Evolutionary conservation across 1,284 basidiomycete genomes (phyloP), one percentile per base, ranked within the genome.

Genomic region (Chalciporus piperatoides): DNA sequence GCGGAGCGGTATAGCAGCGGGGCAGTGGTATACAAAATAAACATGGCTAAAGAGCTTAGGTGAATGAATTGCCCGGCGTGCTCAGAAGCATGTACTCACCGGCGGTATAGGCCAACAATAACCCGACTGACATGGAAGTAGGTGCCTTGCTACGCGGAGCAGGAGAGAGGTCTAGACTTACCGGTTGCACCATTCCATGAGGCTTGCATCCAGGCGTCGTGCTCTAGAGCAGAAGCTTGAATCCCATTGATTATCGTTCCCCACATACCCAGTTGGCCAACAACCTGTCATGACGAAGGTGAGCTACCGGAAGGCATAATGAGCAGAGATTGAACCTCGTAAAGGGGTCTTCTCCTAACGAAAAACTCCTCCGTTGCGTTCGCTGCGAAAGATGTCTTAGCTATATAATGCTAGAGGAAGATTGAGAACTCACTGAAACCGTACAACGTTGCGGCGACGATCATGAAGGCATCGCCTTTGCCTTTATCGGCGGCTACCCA

Each of bases 321-420:
- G 9, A 38, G 10, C 21, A 15, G 27, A 17, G n/a, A 25, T 51
- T 50, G 36, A 19, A 76, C 76, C 68, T 92, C 90, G 61, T 92
- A 93, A 28, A 93, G 71, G 6, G 90, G 91, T 9, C 82, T 75
- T 54, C 72, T 80, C 51, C 91, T 78, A 15, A 93, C 91, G 55
- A 93, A 82, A 65, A 86, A 88, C 62, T 93, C 90, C 64, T 92
- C 90, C 0, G 89, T 88, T 24, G 90, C 87, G 59, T 92, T 92
- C 11, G 87, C 87, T 90, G 51, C 6, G 48, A 32, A 46, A 11
- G 9, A 35, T 2, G 0, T 28, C 45, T 43, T 51, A 12, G 35
- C 47, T 27, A 3, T 12, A 41, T 17, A 28, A 21, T 1, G 40
- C 36, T 6, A 36, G 28, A 49, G n/a, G 46, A 14, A 48, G 11